Conservation (phyloP, 2,329 filamentous ascomycete species). For the Fusarium setosum region DNA sequence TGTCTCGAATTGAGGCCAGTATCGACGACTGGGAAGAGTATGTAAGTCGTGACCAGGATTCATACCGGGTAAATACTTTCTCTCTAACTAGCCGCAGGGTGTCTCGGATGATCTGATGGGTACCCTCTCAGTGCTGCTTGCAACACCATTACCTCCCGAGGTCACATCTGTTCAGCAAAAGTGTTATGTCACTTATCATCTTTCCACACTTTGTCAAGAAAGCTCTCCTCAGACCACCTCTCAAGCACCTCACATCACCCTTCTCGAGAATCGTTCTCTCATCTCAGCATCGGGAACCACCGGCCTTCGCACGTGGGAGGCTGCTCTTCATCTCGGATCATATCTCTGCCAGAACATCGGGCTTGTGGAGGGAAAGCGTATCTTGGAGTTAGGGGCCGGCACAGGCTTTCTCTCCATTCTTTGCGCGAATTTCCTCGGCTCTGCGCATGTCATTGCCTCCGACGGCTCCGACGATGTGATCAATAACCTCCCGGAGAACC, state of each 20-base stretch:
- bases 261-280: slow-evolving; percentile 76
- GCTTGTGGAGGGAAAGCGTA: slow-evolving; percentile 63
- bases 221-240: background rate
- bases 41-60: slow-evolving; percentile 67
- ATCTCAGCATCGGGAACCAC: slow-evolving; percentile 80
- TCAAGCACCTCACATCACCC: slow-evolving; percentile 58
- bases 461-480: slow-evolving; percentile 82
- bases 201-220: slow-evolving; percentile 49
- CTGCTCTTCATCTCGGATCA: slow-evolving; percentile 77
- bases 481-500: slow-evolving; percentile 72
- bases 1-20: slow-evolving; percentile 75
- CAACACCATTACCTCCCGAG: slow-evolving; percentile 72
- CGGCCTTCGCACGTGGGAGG: slow-evolving; percentile 84
- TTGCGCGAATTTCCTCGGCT: slow-evolving; percentile 74
- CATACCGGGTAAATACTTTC: background rate
- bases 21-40: slow-evolving; percentile 87
- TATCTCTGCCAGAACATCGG: slow-evolving; percentile 67
- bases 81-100: slow-evolving; percentile 66
- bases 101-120: slow-evolving; percentile 85
- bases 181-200: slow-evolving; percentile 78
- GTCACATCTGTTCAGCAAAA: slow-evolving; percentile 75
- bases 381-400: slow-evolving; percentile 81
- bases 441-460: slow-evolving; percentile 72
- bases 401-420: slow-evolving; percentile 82
- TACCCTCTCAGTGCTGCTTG: slow-evolving; percentile 73